These are phyloP conservation scores for Phytophthora boehmeriae DNA, from an alignment of 352 stramenopile genomes.

Conservation along the genomic window DNA sequence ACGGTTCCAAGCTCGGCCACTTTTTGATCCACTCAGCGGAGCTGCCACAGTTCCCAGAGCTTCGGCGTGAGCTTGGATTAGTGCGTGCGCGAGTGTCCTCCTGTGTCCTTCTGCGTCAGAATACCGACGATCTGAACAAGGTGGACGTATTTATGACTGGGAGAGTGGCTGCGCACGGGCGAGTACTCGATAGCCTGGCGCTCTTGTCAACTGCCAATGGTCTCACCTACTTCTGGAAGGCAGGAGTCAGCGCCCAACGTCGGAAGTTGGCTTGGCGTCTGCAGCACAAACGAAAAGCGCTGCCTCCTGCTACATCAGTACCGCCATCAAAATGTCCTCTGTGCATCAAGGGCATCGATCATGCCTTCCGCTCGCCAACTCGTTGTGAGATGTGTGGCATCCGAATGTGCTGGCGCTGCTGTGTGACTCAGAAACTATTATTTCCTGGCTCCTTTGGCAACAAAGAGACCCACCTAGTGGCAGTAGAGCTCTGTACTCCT, in stretches of 20 bases:
- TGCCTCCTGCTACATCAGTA: constrained; percentile 6
- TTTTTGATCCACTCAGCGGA: constrained; percentile 53
- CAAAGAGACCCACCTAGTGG: constrained; percentile 26
- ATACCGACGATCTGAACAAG: constrained; percentile 15
- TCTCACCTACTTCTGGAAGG: constrained; percentile 43
- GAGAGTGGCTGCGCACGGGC: constrained; percentile 48
- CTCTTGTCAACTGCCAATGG: constrained; percentile 40
- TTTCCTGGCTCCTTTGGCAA: constrained; percentile 26
- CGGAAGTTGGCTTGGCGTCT: constrained; percentile 44
- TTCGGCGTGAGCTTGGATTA: constrained; percentile 35
- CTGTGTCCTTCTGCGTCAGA: constrained; percentile 43
- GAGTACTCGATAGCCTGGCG: constrained; percentile 46
- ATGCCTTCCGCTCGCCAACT: constrained; percentile 25
- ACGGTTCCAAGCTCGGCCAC: constrained; percentile 42
- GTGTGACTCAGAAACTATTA: constrained; percentile 30
- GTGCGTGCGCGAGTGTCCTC: constrained; percentile 47
- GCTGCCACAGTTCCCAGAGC: constrained; percentile 38
- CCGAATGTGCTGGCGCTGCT: constrained; percentile 35
- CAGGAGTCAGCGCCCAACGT: constrained; percentile 26
- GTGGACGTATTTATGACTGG: constrained; percentile 58
- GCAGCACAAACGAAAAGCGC: constrained; percentile 32
- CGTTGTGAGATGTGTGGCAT: constrained; percentile 37
- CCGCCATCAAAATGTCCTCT: constrained; percentile 15
- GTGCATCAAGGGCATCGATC: constrained; percentile 20
- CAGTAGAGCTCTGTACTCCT: constrained; percentile 29